phyloP scores from a whole-genome alignment of 169 alveolate genomes.

The Cyclospora cayetanensis region DNA sequence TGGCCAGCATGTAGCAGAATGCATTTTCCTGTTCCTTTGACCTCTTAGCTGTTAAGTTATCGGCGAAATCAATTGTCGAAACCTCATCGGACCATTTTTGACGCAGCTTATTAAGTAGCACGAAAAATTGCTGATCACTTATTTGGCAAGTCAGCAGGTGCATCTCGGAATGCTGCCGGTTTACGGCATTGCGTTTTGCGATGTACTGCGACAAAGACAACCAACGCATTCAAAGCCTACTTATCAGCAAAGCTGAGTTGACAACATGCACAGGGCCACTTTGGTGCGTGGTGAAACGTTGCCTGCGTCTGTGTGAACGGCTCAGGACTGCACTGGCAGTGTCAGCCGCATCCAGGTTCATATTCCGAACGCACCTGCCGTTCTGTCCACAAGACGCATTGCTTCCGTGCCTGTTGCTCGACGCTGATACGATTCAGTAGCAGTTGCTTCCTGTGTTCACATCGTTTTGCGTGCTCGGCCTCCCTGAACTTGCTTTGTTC shows the following conservation, averaged over 20 bases:
- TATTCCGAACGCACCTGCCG: background rate
- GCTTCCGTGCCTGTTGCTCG: background rate
- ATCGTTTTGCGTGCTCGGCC: background rate
- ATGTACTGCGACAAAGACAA: background rate
- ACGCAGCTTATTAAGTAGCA: background rate
- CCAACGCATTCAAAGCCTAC: no score
- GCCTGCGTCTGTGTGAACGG: no score
- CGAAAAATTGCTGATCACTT: constrained; percentile 20
- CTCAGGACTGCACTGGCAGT: background rate
- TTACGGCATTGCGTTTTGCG: background rate
- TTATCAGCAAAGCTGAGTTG: no score
- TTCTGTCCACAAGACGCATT: constrained; percentile 10
- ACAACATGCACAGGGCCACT: no score
- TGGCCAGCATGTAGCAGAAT: background rate
- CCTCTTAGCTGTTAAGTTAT: background rate
- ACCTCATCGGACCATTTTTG: background rate
- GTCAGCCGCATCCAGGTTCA: background rate
- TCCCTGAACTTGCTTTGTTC: background rate
- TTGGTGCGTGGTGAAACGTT: no score
- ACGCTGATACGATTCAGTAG: background rate
- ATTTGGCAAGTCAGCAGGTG: constrained; percentile 14
- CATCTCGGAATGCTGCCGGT: constrained; percentile 21
- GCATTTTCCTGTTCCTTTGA: background rate
- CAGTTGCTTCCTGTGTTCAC: background rate
- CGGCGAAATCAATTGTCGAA: background rate